Percentiles rank a stretch among this genome's conserved stretches.
Evolutionary conservation across 768 basidiomycete genomes (phyloP).

Genomic region (Thelephora ganbajun): DNA sequence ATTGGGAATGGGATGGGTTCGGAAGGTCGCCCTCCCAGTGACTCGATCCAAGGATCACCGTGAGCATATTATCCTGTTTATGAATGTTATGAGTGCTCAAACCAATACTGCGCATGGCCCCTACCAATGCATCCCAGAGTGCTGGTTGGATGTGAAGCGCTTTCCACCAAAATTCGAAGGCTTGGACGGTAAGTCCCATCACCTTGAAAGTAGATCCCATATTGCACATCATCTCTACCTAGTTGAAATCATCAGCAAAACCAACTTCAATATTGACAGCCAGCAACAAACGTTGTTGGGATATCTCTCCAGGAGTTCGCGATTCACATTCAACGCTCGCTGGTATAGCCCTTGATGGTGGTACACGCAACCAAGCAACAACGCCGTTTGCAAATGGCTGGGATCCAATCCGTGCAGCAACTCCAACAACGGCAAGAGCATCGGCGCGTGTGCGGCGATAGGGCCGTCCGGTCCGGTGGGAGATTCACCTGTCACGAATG

Average conservation of each 20-base stretch:
- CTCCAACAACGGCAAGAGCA: constrained; percentile 20
- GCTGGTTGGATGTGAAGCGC: constrained; percentile 19
- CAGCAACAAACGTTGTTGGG: constrained; percentile 11
- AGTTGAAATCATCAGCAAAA: neutral
- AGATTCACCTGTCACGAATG: constrained; percentile 6
- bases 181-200: constrained; percentile 18
- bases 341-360: constrained; percentile 20
- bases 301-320: constrained; percentile 20
- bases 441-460: neutral
- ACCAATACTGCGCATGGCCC: constrained; percentile 1
- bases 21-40: too few species aligned
- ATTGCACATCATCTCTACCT: constrained; percentile 29
- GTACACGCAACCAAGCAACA: constrained; percentile 23
- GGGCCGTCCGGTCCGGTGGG: constrained; percentile 5
- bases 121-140: constrained; percentile 21
- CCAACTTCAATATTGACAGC: neutral
- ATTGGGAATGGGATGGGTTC: too few species aligned
- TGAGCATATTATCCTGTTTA: too few species aligned
- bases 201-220: constrained; percentile 23
- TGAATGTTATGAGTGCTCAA: too few species aligned
- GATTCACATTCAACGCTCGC: constrained; percentile 16
- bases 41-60: too few species aligned
- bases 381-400: constrained; percentile 18
- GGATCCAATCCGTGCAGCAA: constrained; percentile 20
- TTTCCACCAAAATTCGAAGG: constrained; percentile 26